These are phyloP conservation scores for Exophiala alcalophila DNA, from an alignment of 2,329 filamentous ascomycete genomes.

Conservation along the genomic window DNA sequence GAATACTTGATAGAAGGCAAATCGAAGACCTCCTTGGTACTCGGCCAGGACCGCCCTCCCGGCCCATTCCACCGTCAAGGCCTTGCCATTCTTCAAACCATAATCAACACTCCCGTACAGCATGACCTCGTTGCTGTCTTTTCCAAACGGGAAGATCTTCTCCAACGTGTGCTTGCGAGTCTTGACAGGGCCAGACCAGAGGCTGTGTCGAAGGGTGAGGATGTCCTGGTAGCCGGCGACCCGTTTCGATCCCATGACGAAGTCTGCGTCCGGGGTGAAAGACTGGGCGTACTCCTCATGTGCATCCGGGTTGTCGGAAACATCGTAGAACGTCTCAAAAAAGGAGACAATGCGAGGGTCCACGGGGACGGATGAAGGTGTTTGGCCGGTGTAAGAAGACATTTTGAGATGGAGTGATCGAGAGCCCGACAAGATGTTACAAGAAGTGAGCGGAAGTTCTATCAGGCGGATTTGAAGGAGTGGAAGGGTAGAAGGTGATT, in stretches of 20 bases:
- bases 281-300: slow-evolving; percentile 49
- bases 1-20: slow-evolving; percentile 34
- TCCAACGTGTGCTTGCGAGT: slow-evolving; percentile 30
- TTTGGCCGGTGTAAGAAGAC: slow-evolving; percentile 24
- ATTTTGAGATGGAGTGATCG: slow-evolving; percentile 7
- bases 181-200: slow-evolving; percentile 52
- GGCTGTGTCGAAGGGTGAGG: slow-evolving; percentile 48
- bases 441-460: too few species aligned
- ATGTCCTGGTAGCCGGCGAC: slow-evolving; percentile 49
- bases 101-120: slow-evolving; percentile 54
- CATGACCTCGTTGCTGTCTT: slow-evolving; percentile 51
- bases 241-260: slow-evolving; percentile 53
- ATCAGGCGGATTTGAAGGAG: too few species aligned
- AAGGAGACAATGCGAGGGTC: slow-evolving; percentile 28
- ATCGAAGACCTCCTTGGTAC: slow-evolving; percentile 24
- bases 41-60: slow-evolving; percentile 37
- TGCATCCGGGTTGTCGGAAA: slow-evolving; percentile 40
- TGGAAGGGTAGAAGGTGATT: too few species aligned
- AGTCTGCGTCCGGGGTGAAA: slow-evolving; percentile 49
- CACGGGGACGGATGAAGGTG: slow-evolving; percentile 11
- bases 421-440: too few species aligned
- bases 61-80: slow-evolving; percentile 52
- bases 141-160: slow-evolving; percentile 52
- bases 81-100: slow-evolving; percentile 50
- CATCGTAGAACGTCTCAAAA: slow-evolving; percentile 32